Evolutionary conservation across 2,329 filamentous ascomycete genomes (phyloP).

Genomic region (Neobulgaria alba): DNA sequence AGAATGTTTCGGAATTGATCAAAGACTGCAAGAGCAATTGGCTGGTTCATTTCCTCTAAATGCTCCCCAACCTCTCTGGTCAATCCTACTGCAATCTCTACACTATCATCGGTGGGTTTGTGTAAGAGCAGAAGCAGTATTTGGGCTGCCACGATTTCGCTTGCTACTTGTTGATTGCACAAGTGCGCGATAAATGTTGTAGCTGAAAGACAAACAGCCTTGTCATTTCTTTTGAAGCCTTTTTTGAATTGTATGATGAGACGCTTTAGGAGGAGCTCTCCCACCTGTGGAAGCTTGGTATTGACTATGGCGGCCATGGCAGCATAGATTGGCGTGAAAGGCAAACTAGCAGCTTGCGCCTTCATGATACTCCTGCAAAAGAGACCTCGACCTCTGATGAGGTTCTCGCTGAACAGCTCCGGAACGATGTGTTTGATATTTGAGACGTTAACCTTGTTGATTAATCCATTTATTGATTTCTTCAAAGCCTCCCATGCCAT

Average conservation of each 20-base stretch:
- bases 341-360: constrained; percentile 88
- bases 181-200: constrained; percentile 93
- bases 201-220: constrained; percentile 85
- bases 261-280: constrained; percentile 78
- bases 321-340: constrained; percentile 93
- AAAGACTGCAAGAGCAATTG: constrained; percentile 83
- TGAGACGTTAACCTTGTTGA: constrained; percentile 97
- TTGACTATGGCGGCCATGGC: constrained; percentile 96
- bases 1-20: constrained; percentile 93
- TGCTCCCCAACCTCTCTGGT: constrained; percentile 91
- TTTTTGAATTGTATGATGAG: constrained; percentile 91
- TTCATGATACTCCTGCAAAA: constrained; percentile 98
- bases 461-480: constrained; percentile 96
- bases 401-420: constrained; percentile 89
- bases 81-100: constrained; percentile 92
- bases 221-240: constrained; percentile 92
- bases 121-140: constrained; percentile 86
- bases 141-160: constrained; percentile 88
- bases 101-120: constrained; percentile 94
- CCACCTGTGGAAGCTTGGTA: constrained; percentile 90
- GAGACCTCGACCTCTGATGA: constrained; percentile 81
- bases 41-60: constrained; percentile 86
- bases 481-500: constrained; percentile 99
- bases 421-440: constrained; percentile 98
- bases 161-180: constrained; percentile 90